phyloP scores from a whole-genome alignment of 768 basidiomycete genomes.

The Serendipita sp. region DNA sequence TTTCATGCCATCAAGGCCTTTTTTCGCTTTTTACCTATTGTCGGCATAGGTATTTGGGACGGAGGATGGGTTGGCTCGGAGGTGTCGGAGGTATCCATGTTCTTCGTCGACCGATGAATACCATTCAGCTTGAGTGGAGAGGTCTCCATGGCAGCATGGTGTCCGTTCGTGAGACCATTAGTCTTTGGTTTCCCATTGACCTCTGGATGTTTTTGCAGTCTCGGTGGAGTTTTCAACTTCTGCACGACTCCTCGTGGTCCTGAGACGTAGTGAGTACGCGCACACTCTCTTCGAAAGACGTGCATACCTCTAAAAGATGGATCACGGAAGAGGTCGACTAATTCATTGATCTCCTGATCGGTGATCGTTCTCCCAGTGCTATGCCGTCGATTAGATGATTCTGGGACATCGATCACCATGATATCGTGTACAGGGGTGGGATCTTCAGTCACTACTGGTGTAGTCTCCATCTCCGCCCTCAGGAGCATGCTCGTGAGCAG shows the following conservation, averaged over 20 bases:
- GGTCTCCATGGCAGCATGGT: background rate
- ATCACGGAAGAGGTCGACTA: background rate
- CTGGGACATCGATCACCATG: slow-evolving; percentile 13
- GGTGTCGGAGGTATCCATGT: background rate
- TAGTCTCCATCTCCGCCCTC: slow-evolving; percentile 9
- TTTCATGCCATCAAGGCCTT: slow-evolving; percentile 4
- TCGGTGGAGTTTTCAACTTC: background rate
- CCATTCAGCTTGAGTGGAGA: background rate
- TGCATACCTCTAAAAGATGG: background rate
- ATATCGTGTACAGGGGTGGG: slow-evolving; percentile 2
- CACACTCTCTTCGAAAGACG: background rate
- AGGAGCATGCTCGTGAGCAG: slow-evolving; percentile 27
- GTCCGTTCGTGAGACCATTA: background rate
- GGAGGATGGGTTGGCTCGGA: background rate
- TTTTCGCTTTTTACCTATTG: slow-evolving; percentile 5
- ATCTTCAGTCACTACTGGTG: slow-evolving; percentile 17
- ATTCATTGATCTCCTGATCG: background rate
- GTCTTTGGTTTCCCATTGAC: background rate
- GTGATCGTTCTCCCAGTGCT: background rate
- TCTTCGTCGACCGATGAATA: background rate
- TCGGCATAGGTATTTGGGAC: background rate
- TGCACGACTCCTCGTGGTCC: background rate
- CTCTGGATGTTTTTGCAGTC: background rate
- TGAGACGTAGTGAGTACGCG: background rate
- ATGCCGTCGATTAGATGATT: background rate